Base-by-base conservation (phyloP, 2,329 filamentous ascomycete genomes). In the Calonectria pauciramosa region DNA sequence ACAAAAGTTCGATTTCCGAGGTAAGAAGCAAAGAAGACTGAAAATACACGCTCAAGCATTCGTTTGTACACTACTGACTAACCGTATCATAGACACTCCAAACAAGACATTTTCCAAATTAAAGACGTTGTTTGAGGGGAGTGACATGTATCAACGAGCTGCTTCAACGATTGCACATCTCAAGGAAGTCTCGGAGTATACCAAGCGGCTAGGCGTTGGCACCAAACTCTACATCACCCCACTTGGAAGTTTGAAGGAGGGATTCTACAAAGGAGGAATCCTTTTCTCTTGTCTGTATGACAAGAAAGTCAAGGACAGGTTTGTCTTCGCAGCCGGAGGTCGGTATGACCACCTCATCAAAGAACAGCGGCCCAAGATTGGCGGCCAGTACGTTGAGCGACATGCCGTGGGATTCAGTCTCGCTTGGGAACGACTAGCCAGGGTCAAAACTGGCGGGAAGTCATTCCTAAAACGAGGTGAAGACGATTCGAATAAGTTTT, bases 321-420 rank as follows among this genome's bases (percentile, higher is more conserved):
- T 70, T 47, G 95, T 99, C 0, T 95, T 99, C 81, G 97, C 96
- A 8, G 97, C 96, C 38, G 97, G 97, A 66, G 97, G 97, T 3
- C 92, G 97, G 64, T 99, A 99, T 83, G 97, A 99, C 83, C 92
- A 92, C 63, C 87, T 99, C 26, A 96, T 99, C 77, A 93, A 93
- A 82, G 94, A 97, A 75, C 94, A 97, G 81, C 91, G 93, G 11
- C 94, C 94, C 7, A 93, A 92, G 76, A 90, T 92, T 52, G 89
- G 91, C 51, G 90, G 89, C 30, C 90, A 90, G 71, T 88, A 90
- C 54, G 89, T 91, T 70, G 92, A 93, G 80, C 91, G 92, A 26
- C 95, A 97, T 82, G 96, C 95, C 7, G 97, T 99, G 14, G 97
- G 97, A 1, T 96, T 99, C 82, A 97, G 96, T 81, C 87, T 99